Base-by-base conservation (phyloP, 495 filamentous ascomycete genomes). In the Evernia prunastri region DNA sequence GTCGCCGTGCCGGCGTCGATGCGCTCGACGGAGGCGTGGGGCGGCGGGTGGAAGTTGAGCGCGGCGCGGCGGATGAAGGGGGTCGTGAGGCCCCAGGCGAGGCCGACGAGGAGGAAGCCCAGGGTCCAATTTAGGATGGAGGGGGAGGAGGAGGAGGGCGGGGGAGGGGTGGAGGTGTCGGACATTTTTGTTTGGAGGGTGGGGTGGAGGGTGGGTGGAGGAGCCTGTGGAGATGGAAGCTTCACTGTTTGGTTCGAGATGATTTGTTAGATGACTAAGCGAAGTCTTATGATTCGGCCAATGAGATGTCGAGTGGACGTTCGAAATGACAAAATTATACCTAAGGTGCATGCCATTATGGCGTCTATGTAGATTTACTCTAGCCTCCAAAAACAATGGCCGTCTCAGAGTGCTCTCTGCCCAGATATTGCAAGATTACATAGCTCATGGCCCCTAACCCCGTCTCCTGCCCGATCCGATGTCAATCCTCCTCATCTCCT, bases 31-130 rank as follows among this genome's bases (percentile, higher is more conserved):
- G 59, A 63, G 45, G 61, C 43, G 65, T 54, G 71, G 40, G 33
- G 69, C 65, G 3, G 66, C 39, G 82, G 80, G 69, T 82, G 77
- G 71, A 84, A 82, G 75, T 84, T 79, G 51, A 83, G 77, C 3
- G 83, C 81, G 8, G 83, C 80, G 71, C 82, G 82, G 6, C 78
- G 78, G 72, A 86, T 82, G 73, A 86, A 86, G 47, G 80, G 80
- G 51, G 81, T 82, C 33, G 78, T 82, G 72, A 85, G 79, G 61
- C 84, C 84, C 93, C 94, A 98, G 70, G 91, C 91, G 58, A 91
- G 78, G 47, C 91, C 91, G 66, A 98, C 91, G 67, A 96, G 83
- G 64, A 97, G 82, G 81, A 97, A 97, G 66, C 89, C 90, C 58
- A 92, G 80, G 64, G 90, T 79, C 79, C 89, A 95, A 75, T 88